phyloP scores from a whole-genome alignment of 352 stramenopile species.

The Phytopythium chamaehyphon region DNA sequence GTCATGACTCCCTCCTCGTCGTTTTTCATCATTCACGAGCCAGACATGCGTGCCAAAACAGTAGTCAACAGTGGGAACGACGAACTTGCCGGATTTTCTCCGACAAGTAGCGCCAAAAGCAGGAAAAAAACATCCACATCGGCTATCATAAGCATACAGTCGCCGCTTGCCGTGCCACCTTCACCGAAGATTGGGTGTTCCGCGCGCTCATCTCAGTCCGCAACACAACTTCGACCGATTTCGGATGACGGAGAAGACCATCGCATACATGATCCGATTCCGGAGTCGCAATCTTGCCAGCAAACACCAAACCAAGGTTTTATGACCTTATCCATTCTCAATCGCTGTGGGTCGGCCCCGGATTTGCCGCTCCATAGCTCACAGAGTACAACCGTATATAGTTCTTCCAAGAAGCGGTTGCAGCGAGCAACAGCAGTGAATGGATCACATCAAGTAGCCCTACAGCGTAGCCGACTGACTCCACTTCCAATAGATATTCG shows the following conservation, averaged over 20 bases:
- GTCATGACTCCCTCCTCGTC: conserved; percentile 17
- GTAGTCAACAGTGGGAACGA: conserved; percentile 22
- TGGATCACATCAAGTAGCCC: conserved; percentile 30
- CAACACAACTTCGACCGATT: too few species aligned
- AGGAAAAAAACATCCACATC: background rate
- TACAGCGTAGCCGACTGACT: conserved; percentile 57
- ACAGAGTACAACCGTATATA: conserved; percentile 48
- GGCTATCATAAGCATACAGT: too few species aligned
- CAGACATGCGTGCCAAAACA: conserved; percentile 4
- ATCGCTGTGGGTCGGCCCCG: conserved; percentile 53
- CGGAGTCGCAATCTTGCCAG: background rate
- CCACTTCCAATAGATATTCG: conserved; percentile 51
- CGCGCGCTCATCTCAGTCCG: too few species aligned
- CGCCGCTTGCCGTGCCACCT: too few species aligned
- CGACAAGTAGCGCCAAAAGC: conserved; percentile 1
- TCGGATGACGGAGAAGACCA: too few species aligned
- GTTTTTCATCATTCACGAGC: conserved; percentile 73
- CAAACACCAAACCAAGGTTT: background rate
- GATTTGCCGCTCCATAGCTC: conserved; percentile 57
- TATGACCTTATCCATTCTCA: conserved; percentile 35
- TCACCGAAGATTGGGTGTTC: too few species aligned
- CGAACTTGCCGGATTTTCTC: conserved; percentile 10
- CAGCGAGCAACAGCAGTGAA: conserved; percentile 21
- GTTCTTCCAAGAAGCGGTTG: conserved; percentile 60
- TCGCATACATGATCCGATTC: background rate